These are phyloP conservation scores for Eucalyptus cloeziana DNA, from an alignment of 345 rosid species.

Conservation along the genomic window DNA sequence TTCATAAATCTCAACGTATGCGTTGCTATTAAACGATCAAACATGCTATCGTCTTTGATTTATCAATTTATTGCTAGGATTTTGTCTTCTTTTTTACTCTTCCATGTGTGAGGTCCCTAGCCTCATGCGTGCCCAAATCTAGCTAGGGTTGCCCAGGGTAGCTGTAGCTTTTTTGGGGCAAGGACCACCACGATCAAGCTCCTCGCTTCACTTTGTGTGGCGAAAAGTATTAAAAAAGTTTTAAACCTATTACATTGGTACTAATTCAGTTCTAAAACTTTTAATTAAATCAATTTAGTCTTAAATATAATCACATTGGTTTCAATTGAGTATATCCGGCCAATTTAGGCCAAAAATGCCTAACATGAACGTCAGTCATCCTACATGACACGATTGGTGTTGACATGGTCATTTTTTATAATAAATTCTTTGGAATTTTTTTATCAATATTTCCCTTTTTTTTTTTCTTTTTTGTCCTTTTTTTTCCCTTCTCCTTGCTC, in stretches of 20 bases:
- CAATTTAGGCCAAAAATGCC: background rate
- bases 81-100: background rate
- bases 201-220: background rate
- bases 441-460: no score
- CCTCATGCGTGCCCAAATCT: background rate
- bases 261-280: rapidly evolving
- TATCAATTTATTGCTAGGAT: background rate
- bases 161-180: background rate
- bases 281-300: background rate
- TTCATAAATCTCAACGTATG: background rate
- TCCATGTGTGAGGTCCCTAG: background rate
- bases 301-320: background rate
- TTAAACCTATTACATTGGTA: rapidly evolving
- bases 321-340: background rate
- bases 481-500: background rate
- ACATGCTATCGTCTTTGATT: background rate
- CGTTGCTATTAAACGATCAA: background rate
- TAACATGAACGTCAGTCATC: rapidly evolving
- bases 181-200: background rate
- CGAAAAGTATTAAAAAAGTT: background rate
- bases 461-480: rapidly evolving
- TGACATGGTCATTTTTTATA: background rate
- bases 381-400: rapidly evolving
- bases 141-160: background rate
- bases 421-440: no score